Percentiles rank a stretch among this genome's conserved stretches.
phyloP scores from a whole-genome alignment of 2,329 filamentous ascomycete species.

The Mycosphaerella arachidis region DNA sequence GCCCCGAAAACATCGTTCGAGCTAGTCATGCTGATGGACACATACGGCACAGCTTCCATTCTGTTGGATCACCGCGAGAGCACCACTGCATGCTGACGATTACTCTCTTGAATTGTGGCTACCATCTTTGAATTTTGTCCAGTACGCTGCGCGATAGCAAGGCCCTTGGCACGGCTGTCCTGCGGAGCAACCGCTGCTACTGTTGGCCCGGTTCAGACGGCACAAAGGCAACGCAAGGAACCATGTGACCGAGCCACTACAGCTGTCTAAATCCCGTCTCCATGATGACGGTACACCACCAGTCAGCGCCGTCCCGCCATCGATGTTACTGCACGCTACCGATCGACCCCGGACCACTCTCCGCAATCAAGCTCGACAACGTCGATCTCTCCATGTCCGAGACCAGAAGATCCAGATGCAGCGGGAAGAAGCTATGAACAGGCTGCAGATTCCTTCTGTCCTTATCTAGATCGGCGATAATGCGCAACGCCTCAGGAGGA shows the following conservation, averaged over 20 bases:
- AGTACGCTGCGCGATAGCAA: too few species aligned
- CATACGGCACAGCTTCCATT: too few species aligned
- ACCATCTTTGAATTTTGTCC: too few species aligned
- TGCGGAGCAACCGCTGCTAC: too few species aligned
- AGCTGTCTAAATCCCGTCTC: neutral
- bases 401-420: neutral
- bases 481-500: neutral
- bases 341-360: neutral
- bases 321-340: neutral
- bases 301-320: neutral
- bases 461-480: neutral
- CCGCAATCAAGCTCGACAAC: neutral
- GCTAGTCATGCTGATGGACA: too few species aligned
- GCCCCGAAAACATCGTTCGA: too few species aligned
- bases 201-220: too few species aligned
- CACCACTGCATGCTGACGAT: neutral
- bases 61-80: neutral
- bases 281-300: neutral
- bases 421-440: neutral
- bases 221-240: too few species aligned
- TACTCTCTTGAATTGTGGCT: too few species aligned
- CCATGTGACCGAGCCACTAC: neutral
- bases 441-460: neutral
- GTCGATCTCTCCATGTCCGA: neutral
- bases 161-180: too few species aligned